A percentile compares a stretch with the other conserved stretches of the same genome.
Conservation (phyloP, 73 alveolate genomes). For the Uronychia binucleata region DNA sequence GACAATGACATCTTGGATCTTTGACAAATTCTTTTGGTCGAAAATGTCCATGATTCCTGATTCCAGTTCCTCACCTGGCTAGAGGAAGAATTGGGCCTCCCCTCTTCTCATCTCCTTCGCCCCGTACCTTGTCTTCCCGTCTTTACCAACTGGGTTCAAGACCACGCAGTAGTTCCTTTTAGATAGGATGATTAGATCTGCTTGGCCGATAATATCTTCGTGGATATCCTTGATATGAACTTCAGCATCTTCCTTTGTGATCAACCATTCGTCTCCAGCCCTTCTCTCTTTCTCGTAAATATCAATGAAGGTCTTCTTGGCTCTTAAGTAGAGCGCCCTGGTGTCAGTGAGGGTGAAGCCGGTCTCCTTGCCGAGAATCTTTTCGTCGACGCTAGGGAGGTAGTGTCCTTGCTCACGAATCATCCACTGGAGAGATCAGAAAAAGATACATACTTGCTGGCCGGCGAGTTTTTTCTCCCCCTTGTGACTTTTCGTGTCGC, state of each 20-base stretch:
- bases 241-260: constrained; percentile 43
- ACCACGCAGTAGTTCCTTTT: constrained; percentile 60
- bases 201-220: constrained; percentile 51
- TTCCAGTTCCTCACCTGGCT: constrained; percentile 67
- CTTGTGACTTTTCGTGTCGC: constrained; percentile 3
- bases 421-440: constrained; percentile 40
- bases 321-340: constrained; percentile 56
- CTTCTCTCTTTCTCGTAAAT: constrained; percentile 49
- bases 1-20: constrained; percentile 43
- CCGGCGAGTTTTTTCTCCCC: constrained; percentile 24
- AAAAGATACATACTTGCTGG: constrained; percentile 30
- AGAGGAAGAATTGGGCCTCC: constrained; percentile 64
- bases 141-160: constrained; percentile 54
- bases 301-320: constrained; percentile 52
- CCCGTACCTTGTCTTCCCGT: constrained; percentile 35
- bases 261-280: constrained; percentile 79
- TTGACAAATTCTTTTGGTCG: background rate
- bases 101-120: constrained; percentile 57
- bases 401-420: constrained; percentile 61
- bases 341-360: constrained; percentile 65
- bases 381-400: constrained; percentile 59
- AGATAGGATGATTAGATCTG: constrained; percentile 38
- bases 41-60: no score
- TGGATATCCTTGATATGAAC: constrained; percentile 66
- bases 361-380: constrained; percentile 44